Percentiles rank a stretch among this genome's conserved stretches.
These are phyloP conservation scores for Hypoxylon subgilvum DNA, from an alignment of 495 filamentous ascomycete species.

Conservation along the genomic window DNA sequence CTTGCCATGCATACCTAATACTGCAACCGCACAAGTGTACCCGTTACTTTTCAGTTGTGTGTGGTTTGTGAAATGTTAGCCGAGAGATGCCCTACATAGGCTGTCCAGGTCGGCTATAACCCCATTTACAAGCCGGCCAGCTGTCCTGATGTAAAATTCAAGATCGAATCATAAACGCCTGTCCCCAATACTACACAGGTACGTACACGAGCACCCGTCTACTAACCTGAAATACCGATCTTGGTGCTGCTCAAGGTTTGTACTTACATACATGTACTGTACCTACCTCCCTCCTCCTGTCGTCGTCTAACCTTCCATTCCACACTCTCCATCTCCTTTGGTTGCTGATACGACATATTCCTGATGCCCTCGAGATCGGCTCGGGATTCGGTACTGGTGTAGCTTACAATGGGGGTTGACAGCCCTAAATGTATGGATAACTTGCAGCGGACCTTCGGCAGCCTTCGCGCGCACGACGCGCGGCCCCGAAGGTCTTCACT, in stretches of 20 bases:
- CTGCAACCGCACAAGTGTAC: slow-evolving; percentile 3
- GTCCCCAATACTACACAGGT: slow-evolving; percentile 15
- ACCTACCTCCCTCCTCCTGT: too few relatives aligned
- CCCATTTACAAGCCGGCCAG: slow-evolving; percentile 4
- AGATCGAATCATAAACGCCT: slow-evolving; percentile 5
- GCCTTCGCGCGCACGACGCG: slow-evolving; percentile 26
- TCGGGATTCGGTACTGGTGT: slow-evolving; percentile 22
- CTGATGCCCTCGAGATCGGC: neutral
- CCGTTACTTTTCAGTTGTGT: slow-evolving; percentile 11
- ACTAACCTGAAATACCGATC: neutral
- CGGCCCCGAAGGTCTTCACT: slow-evolving; percentile 21
- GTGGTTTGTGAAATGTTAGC: slow-evolving; percentile 16
- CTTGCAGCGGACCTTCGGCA: slow-evolving; percentile 28
- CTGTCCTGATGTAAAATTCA: slow-evolving; percentile 9
- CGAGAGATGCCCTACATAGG: slow-evolving; percentile 7
- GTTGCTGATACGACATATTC: too few relatives aligned
- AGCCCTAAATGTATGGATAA: slow-evolving; percentile 21
- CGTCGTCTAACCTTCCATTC: neutral
- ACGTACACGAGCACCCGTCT: too few relatives aligned
- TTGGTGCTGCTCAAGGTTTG: neutral
- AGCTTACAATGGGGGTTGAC: slow-evolving; percentile 15
- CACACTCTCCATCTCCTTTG: neutral
- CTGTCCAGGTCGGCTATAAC: slow-evolving; percentile 9
- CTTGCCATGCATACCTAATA: slow-evolving; percentile 23
- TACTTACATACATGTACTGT: neutral